These are phyloP conservation scores for Gastrodia elata DNA, from an alignment of 106 monocot species.

Conservation along the genomic window DNA sequence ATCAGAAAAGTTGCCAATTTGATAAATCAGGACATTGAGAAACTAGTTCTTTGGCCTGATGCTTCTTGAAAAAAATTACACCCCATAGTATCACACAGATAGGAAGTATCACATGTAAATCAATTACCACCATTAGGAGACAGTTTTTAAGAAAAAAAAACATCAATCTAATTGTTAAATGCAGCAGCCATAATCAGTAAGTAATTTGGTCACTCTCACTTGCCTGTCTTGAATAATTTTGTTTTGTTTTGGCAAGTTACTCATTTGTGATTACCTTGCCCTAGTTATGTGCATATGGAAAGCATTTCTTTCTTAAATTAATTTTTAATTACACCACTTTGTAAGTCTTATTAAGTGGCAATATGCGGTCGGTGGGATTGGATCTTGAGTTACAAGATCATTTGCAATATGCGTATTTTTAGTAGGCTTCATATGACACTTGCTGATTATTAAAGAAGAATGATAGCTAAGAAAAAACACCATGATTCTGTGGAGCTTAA, in stretches of 20 bases:
- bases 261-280: neutral
- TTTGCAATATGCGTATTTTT: neutral
- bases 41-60: neutral
- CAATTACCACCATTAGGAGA: neutral
- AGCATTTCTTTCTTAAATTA: neutral
- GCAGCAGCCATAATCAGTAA: neutral
- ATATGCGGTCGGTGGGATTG: too few relatives aligned
- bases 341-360: too few relatives aligned
- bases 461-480: too few relatives aligned
- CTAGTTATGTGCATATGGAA: neutral
- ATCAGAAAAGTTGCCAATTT: neutral
- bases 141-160: neutral
- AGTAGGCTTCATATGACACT: too few relatives aligned
- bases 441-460: too few relatives aligned
- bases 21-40: neutral
- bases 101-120: neutral
- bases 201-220: too few relatives aligned
- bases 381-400: too few relatives aligned
- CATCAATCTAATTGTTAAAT: neutral
- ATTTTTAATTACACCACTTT: neutral
- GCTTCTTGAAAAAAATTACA: neutral
- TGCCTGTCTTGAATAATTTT: neutral
- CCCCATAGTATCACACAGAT: neutral
- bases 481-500: too few relatives aligned
- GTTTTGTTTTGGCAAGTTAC: neutral